phyloP scores from a whole-genome alignment of 2,329 filamentous ascomycete species.

The Aspergillus bombycis region DNA sequence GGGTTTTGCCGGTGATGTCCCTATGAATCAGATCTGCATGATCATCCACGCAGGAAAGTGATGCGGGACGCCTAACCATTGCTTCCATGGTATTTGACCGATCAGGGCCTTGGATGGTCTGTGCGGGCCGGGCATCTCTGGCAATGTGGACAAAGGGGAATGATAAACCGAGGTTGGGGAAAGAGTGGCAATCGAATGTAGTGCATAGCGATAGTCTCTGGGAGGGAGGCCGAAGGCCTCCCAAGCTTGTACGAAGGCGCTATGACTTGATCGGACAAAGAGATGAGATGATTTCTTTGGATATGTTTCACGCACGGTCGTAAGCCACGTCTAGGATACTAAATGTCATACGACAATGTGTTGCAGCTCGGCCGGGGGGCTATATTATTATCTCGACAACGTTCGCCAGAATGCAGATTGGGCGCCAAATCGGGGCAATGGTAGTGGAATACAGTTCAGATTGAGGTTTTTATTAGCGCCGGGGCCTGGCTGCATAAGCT shows the following conservation, averaged over 20 bases:
- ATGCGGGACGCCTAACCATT: neutral
- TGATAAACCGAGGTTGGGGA: neutral
- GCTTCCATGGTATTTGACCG: neutral
- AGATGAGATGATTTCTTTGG: neutral
- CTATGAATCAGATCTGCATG: neutral
- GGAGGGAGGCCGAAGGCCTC: neutral
- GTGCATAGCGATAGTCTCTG: neutral
- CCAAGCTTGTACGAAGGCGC: neutral
- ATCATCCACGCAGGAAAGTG: neutral
- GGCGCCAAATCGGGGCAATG: too few relatives aligned
- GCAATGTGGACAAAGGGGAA: neutral
- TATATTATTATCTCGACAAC: too few relatives aligned
- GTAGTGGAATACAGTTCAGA: neutral
- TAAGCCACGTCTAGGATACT: neutral
- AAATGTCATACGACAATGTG: neutral
- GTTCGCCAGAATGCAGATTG: neutral
- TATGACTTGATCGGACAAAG: neutral
- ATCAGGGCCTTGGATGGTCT: neutral
- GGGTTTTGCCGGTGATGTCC: neutral
- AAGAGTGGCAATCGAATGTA: neutral
- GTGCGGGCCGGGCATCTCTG: neutral
- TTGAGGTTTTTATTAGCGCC: neutral
- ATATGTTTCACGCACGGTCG: neutral
- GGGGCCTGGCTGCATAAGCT: too few relatives aligned
- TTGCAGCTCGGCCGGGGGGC: neutral